These are phyloP conservation scores for Debaryomycetaceae sp. DNA, from an alignment of 1,139 yeast genomes.

Conservation along the genomic window DNA sequence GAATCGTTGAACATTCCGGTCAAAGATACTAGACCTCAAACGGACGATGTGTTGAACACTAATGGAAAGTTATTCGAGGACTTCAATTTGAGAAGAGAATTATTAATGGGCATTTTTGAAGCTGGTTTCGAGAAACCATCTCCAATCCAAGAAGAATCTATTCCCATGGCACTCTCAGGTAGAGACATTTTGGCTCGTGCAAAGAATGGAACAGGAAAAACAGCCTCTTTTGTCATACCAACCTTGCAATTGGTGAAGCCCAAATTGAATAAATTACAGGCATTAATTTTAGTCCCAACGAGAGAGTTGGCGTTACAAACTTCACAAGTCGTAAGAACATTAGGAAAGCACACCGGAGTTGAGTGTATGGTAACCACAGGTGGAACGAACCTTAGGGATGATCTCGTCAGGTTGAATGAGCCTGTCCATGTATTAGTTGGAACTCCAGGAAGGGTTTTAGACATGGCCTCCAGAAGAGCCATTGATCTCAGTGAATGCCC, in stretches of 20 bases:
- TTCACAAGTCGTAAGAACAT: constrained; percentile 94
- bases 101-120: constrained; percentile 96
- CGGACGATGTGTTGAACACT: constrained; percentile 92
- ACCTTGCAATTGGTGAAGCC: constrained; percentile 83
- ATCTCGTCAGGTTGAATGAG: constrained; percentile 86
- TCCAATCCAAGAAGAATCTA: constrained; percentile 96
- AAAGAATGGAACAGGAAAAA: constrained; percentile 97
- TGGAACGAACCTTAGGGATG: constrained; percentile 93
- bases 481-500: constrained; percentile 88
- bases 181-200: constrained; percentile 97
- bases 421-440: constrained; percentile 91
- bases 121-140: constrained; percentile 99
- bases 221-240: constrained; percentile 94
- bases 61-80: constrained; percentile 92
- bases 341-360: constrained; percentile 88
- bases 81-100: constrained; percentile 84
- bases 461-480: constrained; percentile 81
- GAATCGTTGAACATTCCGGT: constrained; percentile 67
- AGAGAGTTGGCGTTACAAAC: constrained; percentile 97
- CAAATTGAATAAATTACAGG: constrained; percentile 79
- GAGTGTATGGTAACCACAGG: constrained; percentile 99
- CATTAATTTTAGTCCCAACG: constrained; percentile 85
- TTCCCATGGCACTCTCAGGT: constrained; percentile 93
- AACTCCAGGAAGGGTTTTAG: constrained; percentile 95
- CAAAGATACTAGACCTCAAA: constrained; percentile 89